Base-by-base conservation (phyloP, 192 early-diverging fungal genomes). In the Fimicolochytrium jonesii region DNA sequence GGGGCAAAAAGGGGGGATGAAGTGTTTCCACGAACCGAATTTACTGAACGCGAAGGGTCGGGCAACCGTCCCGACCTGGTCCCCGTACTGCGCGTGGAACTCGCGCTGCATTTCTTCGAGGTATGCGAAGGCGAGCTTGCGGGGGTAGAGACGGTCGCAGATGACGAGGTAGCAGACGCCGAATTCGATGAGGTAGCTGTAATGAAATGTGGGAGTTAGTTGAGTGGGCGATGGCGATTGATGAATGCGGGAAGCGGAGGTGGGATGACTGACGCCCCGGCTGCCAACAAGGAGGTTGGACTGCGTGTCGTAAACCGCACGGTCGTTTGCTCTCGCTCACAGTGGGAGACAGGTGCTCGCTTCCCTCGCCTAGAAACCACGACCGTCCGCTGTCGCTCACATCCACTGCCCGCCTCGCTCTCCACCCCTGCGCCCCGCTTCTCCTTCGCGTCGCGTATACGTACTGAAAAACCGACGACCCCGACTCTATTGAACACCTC, bases 21-120 rank as follows among this genome's bases (percentile, higher is more conserved):
- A n/a, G n/a, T 22, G 11, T 53, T 53, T 26, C n/a, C 5, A 74
- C 64, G 11, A 77, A 89, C 90, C 90, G 69, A 98, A 98, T 67
- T 92, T 92, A 49, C 95, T 91, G 78, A 98, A 96, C 13, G 95
- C 95, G 69, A 96, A 98, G 15, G 95, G 94, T 46, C 95, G 77
- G 33, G 94, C 84, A 39, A 84, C 92, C 29, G 87, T 85, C 33
- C 88, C 87, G 3, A 93, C 86, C 61, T 98, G 92, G 57, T 84
- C 83, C 53, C 95, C 95, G 67, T 96, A 95, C 69, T 89, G 89
- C 76, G 87, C 84, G 48, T 88, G 81, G 73, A 98, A 98, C 76
- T 98, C 95, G 45, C 88, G 89, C 56, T 91, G 87, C 36, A 98
- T 77, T 69, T 98, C 95, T 66, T 96, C 92, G 60, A 98, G 77